Base-by-base conservation (phyloP, 345 rosid species). In the Cardamine chenopodiifolia region DNA sequence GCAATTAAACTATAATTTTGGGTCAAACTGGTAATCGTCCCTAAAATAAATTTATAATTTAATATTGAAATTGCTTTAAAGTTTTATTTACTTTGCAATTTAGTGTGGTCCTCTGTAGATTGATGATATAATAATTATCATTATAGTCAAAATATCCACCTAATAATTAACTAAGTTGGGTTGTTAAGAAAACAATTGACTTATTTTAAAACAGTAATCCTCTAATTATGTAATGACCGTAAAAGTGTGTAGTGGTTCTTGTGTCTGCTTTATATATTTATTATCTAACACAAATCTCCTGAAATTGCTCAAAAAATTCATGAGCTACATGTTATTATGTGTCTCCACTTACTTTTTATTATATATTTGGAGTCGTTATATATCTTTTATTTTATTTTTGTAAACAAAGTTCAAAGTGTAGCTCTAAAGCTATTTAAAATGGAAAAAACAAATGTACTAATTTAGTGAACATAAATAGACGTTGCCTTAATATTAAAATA, bases 401-500 rank as follows among this genome's bases (percentile, higher is more conserved):
- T 29, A 25, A 7, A 31, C 4, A 42, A 73, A 44, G 37, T 11
- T 73, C 35, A 73, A 72, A 13, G 8, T 10, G 8, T 10, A 53
- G 37, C 60, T 13, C 50, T 35, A 31, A 29, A 22, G 44, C 26
- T 17, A 45, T 47, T 29, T 39, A 28, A 59, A 68, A 37, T 2
- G 68, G 17, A 39, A 53, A 58, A 20, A 35, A 62, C 42, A 62
- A 62, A 54, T 76, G 34, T 45, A 62, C 35, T 54, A 12, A 47
- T 44, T 31, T 69, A 34, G 80, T 62, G 75, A 62, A 70, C 65
- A 76, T 69, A 59, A 69, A 69, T 32, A 62, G 80, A 34, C 59
- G 70, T 69, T 70, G 66, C 20, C 8, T 17, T 17, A 52, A 28
- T 20, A 6, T 49, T 49, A 45, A 60, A 59, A 75, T 29, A 49